These are phyloP conservation scores for Nannochloropsis oceanica DNA, from an alignment of 108 stramenopile species.

Conservation along the genomic window DNA sequence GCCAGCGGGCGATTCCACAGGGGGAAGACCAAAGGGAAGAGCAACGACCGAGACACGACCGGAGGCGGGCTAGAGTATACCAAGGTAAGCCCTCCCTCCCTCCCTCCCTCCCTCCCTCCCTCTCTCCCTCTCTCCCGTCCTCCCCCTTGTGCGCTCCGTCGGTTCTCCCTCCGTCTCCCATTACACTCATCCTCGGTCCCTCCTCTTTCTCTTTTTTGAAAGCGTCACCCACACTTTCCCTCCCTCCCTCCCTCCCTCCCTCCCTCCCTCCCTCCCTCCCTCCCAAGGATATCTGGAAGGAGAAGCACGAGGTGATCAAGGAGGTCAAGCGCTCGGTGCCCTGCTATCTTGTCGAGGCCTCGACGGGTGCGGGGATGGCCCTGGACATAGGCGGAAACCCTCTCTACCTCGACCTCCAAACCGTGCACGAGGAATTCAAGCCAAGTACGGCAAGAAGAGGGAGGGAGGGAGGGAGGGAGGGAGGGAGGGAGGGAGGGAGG, in stretches of 20 bases:
- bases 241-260: background rate
- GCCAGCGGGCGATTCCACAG: background rate
- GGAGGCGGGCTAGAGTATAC: background rate
- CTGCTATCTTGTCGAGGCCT: too few species aligned
- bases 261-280: background rate
- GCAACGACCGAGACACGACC: background rate
- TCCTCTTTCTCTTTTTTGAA: background rate
- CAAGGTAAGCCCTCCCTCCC: background rate
- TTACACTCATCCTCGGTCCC: background rate
- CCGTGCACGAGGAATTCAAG: too few species aligned
- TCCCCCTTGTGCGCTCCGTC: background rate
- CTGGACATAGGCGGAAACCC: too few species aligned
- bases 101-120: background rate
- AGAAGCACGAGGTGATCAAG: background rate
- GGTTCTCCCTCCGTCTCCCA: background rate
- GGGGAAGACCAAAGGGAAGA: background rate
- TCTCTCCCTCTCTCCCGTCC: background rate
- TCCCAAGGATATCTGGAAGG: background rate
- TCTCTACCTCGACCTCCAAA: too few species aligned
- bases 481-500: background rate
- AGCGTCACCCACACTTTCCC: background rate
- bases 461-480: background rate
- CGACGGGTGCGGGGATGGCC: too few species aligned
- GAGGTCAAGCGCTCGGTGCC: background rate
- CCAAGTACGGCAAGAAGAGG: background rate